phyloP scores from a whole-genome alignment of 768 basidiomycete species.

The Astraeus odoratus region DNA sequence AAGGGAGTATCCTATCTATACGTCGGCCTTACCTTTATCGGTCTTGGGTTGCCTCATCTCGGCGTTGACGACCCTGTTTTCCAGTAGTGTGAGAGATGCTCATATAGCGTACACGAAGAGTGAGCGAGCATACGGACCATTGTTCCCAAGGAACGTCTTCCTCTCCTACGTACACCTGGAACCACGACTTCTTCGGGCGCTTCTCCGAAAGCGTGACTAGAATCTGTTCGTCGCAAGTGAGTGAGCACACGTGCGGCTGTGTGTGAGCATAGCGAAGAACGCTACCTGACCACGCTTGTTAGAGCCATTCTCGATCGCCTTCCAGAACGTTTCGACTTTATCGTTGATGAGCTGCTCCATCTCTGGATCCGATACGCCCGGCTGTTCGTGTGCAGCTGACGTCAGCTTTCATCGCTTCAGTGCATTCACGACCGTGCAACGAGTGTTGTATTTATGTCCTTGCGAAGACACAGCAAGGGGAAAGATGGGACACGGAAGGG shows the following conservation, averaged over 20 bases:
- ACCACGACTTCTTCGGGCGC: slow-evolving; percentile 73
- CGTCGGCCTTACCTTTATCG: slow-evolving; percentile 62
- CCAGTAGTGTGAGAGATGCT: neutral
- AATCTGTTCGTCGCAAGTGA: slow-evolving; percentile 47
- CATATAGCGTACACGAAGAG: neutral
- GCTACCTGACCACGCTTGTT: slow-evolving; percentile 65
- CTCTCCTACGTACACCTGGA: slow-evolving; percentile 60
- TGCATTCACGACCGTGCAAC: too few relatives aligned
- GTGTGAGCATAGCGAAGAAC: neutral
- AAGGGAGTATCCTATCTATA: too few relatives aligned
- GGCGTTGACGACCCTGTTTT: slow-evolving; percentile 71
- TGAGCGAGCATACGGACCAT: slow-evolving; percentile 44
- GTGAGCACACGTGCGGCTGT: too few relatives aligned
- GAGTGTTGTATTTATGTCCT: too few relatives aligned
- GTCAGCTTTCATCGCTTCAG: too few relatives aligned
- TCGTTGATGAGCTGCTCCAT: slow-evolving; percentile 68
- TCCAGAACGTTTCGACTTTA: slow-evolving; percentile 77
- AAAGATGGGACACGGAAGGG: neutral
- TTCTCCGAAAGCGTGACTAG: slow-evolving; percentile 72
- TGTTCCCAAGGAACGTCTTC: slow-evolving; percentile 87
- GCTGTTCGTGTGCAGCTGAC: slow-evolving; percentile 34
- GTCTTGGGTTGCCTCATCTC: slow-evolving; percentile 68
- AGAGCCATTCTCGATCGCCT: slow-evolving; percentile 62
- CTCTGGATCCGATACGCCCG: slow-evolving; percentile 67
- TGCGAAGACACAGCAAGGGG: too few relatives aligned